Evolutionary conservation across 495 filamentous ascomycete genomes (phyloP), one percentile per base, ranked within the genome.

Genomic region (Cenococcum geophilum): DNA sequence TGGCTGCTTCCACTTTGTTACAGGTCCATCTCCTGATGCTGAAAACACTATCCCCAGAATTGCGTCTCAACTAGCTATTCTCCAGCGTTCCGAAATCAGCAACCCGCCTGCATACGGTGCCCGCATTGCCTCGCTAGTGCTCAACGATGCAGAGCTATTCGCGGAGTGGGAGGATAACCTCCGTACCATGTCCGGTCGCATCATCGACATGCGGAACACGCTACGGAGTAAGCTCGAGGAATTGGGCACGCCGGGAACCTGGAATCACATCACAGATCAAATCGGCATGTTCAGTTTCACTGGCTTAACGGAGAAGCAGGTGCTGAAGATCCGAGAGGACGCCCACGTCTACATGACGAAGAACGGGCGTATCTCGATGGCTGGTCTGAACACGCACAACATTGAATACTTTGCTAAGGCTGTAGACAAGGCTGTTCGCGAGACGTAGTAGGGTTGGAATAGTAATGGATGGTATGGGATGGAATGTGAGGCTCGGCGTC

Each of bases 211-310:
- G 93, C 83, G 93, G 49, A 82, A 80, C 67, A 83, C 82, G 14
- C 71, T 99, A 64, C 79, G 88, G 14, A 73, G 74, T 57, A 89
- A 91, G 67, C 78, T 99, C 1, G 91, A 95, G 75, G 82, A 85
- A 65, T 71, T 90, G 34, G 85, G 82, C 1, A 97, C 93, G 0
- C 92, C 92, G 0, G 95, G 93, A 4, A 85, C 81, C 11, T 98
- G 93, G 93, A 87, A 89, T 59, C 93, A 99, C 75, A 95, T 99
- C 72, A 95, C 91, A 9, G 87, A 93, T 63, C 93, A 99, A 81
- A 99, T 99, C 73, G 93, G 93, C 69, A 99, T 99, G 93, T 99
- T 99, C 77, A 92, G 87, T 71, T 99, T 95, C 73, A 99, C 93
- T 1, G 93, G 93, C 0, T 72, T 99, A 73, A 85, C 72, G 0